Conservation (phyloP, 345 rosid genomes). For the Eucalyptus virginea region DNA sequence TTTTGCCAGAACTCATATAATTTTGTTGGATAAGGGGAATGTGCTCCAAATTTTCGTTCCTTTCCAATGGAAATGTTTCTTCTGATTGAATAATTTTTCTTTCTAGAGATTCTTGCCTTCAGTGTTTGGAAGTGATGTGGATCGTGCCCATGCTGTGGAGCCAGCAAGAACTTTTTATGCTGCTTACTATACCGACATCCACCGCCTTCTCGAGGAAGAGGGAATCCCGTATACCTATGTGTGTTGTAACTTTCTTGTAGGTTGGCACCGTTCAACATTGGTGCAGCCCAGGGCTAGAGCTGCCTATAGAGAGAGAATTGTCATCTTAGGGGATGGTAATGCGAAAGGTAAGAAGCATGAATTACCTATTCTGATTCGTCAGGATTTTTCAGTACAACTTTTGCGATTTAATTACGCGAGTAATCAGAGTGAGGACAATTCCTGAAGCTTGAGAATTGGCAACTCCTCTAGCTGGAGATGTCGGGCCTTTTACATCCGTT, state of each 20-base stretch:
- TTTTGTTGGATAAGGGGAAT: neutral
- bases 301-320: neutral
- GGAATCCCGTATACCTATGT: neutral
- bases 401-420: neutral
- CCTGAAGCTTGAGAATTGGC: neutral
- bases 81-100: neutral
- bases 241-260: neutral
- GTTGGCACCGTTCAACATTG: neutral
- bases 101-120: constrained; percentile 2
- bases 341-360: neutral
- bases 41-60: neutral
- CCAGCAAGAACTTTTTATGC: neutral
- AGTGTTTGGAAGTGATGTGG: constrained; percentile 1
- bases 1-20: neutral
- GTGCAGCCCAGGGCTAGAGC: neutral
- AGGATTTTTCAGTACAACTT: too few species aligned
- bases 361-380: neutral
- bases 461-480: neutral
- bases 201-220: neutral
- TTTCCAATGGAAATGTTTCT: neutral
- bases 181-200: neutral
- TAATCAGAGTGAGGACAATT: neutral
- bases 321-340: constrained; percentile 3
- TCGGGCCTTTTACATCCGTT: neutral
- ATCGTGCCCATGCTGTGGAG: neutral